phyloP scores from a whole-genome alignment of 805 yeast genomes.

The Ogataea thermomethanolica region DNA sequence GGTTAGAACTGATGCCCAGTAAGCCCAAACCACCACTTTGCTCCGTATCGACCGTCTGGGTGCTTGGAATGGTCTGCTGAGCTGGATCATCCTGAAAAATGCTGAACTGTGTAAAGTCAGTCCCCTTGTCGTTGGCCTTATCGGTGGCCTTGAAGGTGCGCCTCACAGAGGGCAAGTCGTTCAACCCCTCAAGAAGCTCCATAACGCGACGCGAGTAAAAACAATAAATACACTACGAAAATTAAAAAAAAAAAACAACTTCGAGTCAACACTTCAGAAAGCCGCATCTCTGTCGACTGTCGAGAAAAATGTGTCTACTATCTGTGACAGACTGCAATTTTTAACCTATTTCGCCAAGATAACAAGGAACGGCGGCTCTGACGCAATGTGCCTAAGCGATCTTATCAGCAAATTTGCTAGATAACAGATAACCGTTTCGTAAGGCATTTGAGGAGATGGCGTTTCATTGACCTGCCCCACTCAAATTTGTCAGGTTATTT shows the following conservation, averaged over 20 bases:
- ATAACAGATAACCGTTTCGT: too few relatives aligned
- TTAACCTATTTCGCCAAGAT: not conserved
- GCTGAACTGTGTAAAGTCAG: constrained; percentile 5
- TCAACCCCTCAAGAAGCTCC: constrained; percentile 23
- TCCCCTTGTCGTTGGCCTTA: constrained; percentile 2
- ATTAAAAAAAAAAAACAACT: not conserved
- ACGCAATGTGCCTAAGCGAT: too few relatives aligned
- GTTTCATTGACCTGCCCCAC: too few relatives aligned
- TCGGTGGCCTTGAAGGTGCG: constrained; percentile 9
- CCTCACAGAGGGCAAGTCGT: constrained; percentile 14
- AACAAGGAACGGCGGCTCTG: too few relatives aligned
- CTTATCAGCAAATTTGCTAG: too few relatives aligned
- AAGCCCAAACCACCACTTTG: constrained; percentile 8
- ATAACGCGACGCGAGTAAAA: constrained; percentile 13
- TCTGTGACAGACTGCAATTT: not conserved
- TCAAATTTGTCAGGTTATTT: too few relatives aligned
- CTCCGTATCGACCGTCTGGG: constrained; percentile 1
- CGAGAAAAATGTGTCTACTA: constrained; percentile 2
- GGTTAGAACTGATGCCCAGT: constrained; percentile 15
- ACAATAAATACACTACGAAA: not conserved
- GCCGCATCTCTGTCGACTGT: not conserved
- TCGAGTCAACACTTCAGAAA: not conserved
- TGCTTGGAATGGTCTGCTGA: not conserved
- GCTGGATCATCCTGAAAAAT: constrained; percentile 4
- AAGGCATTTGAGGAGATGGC: too few relatives aligned